phyloP scores from a whole-genome alignment of 148 eudicot species.

The Chenopodium album region DNA sequence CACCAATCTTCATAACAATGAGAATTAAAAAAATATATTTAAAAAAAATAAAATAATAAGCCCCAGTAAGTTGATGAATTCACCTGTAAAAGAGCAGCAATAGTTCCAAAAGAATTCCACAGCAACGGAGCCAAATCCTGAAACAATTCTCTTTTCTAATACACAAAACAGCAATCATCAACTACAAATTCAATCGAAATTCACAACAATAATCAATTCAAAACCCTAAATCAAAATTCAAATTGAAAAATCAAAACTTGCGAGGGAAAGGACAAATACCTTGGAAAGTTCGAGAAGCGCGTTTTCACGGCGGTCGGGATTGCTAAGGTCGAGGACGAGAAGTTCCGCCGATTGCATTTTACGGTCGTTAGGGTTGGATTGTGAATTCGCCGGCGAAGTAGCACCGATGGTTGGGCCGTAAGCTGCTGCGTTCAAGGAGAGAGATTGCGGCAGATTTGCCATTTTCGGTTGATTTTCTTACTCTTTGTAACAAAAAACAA shows the following conservation, averaged over 20 bases:
- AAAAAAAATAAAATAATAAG: no score
- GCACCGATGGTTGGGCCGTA: conserved; percentile 32
- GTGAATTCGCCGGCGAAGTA: neutral
- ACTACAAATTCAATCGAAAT: conserved; percentile 3
- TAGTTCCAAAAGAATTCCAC: conserved; percentile 95
- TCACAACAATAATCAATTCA: neutral
- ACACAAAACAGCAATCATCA: neutral
- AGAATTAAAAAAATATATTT: no score
- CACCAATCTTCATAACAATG: no score
- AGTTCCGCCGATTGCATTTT: conserved; percentile 83
- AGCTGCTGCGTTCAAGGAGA: conserved; percentile 42
- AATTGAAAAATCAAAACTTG: neutral
- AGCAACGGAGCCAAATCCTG: conserved; percentile 92
- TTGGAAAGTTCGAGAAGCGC: conserved; percentile 92
- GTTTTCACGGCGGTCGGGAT: conserved; percentile 83
- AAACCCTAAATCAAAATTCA: conserved; percentile 16
- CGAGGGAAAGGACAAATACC: conserved; percentile 33
- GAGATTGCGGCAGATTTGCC: conserved; percentile 54
- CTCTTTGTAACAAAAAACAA: no score
- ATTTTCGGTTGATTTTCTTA: conserved; percentile 11
- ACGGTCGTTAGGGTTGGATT: conserved; percentile 42
- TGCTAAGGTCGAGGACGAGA: conserved; percentile 79
- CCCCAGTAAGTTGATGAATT: no score
- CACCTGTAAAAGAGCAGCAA: conserved; percentile 94
- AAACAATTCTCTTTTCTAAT: conserved; percentile 81